Evolutionary conservation across 345 rosid species (phyloP).

Genomic region (Eucalyptus regnans): DNA sequence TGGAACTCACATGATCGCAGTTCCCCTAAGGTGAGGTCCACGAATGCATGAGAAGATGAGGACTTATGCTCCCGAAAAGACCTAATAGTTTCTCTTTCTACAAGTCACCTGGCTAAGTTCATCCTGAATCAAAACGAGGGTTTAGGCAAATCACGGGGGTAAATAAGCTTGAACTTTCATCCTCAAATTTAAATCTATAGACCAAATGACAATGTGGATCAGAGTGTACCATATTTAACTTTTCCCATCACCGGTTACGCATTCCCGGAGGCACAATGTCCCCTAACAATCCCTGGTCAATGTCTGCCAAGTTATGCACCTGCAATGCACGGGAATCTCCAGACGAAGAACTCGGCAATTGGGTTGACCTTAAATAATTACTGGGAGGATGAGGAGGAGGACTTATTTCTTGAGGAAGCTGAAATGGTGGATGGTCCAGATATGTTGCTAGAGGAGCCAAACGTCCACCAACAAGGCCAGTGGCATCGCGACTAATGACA

Average conservation of each 20-base stretch:
- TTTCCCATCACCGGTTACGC: constrained; percentile 26
- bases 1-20: neutral
- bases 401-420: constrained; percentile 12
- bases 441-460: constrained; percentile 11
- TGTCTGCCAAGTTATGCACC: neutral
- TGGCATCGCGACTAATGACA: constrained; percentile 28
- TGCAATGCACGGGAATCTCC: neutral
- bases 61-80: neutral
- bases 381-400: constrained; percentile 10
- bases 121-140: neutral
- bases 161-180: neutral
- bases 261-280: constrained; percentile 76
- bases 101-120: neutral
- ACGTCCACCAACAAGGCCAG: constrained; percentile 11
- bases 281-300: constrained; percentile 71
- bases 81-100: neutral
- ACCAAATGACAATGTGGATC: neutral
- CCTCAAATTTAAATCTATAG: neutral
- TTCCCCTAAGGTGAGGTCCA: neutral
- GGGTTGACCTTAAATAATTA: neutral
- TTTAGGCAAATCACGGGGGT: neutral
- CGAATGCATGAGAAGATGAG: neutral
- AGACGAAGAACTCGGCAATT: constrained; percentile 12
- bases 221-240: neutral
- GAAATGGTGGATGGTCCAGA: constrained; percentile 28